Percentiles rank a stretch among this genome's conserved stretches.
phyloP scores from a whole-genome alignment of 768 basidiomycete species.

The Fibroporia radiculosa region DNA sequence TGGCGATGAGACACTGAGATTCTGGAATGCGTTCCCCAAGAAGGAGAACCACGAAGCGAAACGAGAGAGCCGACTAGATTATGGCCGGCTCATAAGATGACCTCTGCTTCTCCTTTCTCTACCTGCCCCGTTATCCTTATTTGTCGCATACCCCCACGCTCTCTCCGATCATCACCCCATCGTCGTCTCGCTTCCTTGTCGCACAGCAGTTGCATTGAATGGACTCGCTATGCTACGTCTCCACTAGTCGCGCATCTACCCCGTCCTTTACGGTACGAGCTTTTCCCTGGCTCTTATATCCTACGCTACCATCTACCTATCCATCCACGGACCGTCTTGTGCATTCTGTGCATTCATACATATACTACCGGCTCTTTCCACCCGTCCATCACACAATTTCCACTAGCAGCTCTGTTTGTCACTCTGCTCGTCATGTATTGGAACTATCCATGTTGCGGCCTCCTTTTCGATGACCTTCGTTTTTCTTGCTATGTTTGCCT shows the following conservation, averaged over 20 bases:
- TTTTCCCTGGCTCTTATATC: conserved; percentile 1
- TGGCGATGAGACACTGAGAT: conserved; percentile 92
- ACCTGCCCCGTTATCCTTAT: conserved; percentile 5
- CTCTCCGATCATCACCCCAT: background rate
- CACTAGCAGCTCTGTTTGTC: background rate
- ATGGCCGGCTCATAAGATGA: conserved; percentile 34
- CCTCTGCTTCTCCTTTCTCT: background rate
- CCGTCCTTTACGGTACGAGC: background rate
- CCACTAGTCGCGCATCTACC: background rate
- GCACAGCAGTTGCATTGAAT: background rate
- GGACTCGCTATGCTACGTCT: background rate
- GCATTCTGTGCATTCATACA: background rate
- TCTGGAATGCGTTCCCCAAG: conserved; percentile 97
- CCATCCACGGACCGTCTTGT: background rate
- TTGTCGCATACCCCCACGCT: conserved; percentile 1
- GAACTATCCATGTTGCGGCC: conserved; percentile 4
- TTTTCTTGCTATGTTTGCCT: background rate
- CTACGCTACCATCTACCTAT: conserved; percentile 9
- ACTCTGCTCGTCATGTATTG: conserved; percentile 2
- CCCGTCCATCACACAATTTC: background rate
- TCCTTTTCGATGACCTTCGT: background rate
- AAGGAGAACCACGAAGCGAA: conserved; percentile 36
- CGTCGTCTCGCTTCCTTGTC: background rate
- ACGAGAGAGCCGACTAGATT: conserved; percentile 36
- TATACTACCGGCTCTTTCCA: background rate